phyloP scores from a whole-genome alignment of 169 alveolate species.

The Amoebophrya sp. region DNA sequence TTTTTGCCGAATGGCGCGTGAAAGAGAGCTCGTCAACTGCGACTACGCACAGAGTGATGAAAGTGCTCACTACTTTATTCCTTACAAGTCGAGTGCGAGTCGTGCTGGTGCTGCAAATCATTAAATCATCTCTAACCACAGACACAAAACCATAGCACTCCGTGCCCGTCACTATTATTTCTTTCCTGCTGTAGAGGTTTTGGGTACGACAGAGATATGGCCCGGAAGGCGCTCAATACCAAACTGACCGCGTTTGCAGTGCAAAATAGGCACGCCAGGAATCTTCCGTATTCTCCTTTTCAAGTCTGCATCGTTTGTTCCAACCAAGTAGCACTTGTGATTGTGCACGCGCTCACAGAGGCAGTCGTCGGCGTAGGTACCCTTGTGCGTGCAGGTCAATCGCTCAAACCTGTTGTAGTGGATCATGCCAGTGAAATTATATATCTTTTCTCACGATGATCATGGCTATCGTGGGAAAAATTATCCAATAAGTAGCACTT shows the following conservation, averaged over 20 bases:
- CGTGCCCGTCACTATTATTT: neutral
- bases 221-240: neutral
- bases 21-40: too few species aligned
- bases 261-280: slow-evolving; percentile 71
- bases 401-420: slow-evolving; percentile 62
- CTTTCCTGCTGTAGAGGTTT: neutral
- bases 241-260: neutral
- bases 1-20: too few species aligned
- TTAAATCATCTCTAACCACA: too few species aligned
- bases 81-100: too few species aligned
- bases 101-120: too few species aligned
- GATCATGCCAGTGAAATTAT: too few species aligned
- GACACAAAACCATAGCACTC: too few species aligned
- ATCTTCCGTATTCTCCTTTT: slow-evolving; percentile 92
- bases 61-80: too few species aligned
- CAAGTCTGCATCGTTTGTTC: slow-evolving; percentile 96
- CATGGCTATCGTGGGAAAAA: too few species aligned
- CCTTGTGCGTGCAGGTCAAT: slow-evolving; percentile 91
- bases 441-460: too few species aligned
- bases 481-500: too few species aligned
- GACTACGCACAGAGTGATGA: too few species aligned
- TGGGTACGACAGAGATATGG: neutral
- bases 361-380: slow-evolving; percentile 99
- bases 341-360: slow-evolving; percentile 90
- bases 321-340: slow-evolving; percentile 93